Base-by-base conservation (phyloP, 805 yeast genomes). In the Cyberlindnera petersonii region DNA sequence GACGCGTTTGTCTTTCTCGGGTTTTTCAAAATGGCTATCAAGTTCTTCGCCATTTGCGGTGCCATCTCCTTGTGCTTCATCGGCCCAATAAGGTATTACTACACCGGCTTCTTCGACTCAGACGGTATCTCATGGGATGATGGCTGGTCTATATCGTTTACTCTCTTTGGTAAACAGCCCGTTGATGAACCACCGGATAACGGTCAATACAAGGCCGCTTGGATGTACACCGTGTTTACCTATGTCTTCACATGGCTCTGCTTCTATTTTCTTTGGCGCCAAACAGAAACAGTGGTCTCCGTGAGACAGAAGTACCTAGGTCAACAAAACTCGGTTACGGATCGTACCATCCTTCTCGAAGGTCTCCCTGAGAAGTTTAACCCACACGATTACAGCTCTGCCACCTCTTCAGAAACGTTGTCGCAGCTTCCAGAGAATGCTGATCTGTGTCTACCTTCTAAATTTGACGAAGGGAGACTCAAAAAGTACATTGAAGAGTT, bases 1-100 rank as follows among this genome's bases (percentile, higher is more conserved):
- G 98, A 91, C 64, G 97, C 97, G 0, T 87, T 73, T 63, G 98
- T 93, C 36, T 91, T 85, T 53, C 63, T 91, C 22, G 87, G 91
- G 2, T 91, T 91, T 61, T 93, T 93, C 72, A 81, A 83, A 43
- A 86, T 89, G 88, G 75, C 93, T 43, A 85, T 89, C 37, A 77
- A 79, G 56, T 67, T 85, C 13, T 64, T 91, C 21, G 65, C 77
- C 2, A 64, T 75, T 0, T 83, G 88, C 53, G 71, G 85, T 33
- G 45, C 86, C 2, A 78, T 86, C 48, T 88, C 95, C 1, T 65
- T 84, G 7, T 65, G 79, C 14, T 70, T 91, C 7, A 85, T 91
- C 21, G 84, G 95, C 1, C 98, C 98, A 0, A 73, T 93, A 3
- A 60, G 98, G 42, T 83, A 80, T 62, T 79, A 81, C 53, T 86